Base-by-base conservation (phyloP, 306 rosid species). In the Ziziphus jujuba region DNA sequence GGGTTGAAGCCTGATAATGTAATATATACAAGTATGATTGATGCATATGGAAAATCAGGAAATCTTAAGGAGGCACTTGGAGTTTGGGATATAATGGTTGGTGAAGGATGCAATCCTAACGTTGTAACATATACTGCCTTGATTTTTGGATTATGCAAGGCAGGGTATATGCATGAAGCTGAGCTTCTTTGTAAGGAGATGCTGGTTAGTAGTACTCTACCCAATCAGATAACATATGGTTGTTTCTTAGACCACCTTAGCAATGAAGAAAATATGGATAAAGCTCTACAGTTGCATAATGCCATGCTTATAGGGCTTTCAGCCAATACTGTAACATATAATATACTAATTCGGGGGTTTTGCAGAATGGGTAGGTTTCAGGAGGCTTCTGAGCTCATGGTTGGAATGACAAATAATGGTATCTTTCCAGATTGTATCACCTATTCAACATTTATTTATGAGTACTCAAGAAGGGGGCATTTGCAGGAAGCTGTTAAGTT, bases 21-120 rank as follows among this genome's bases (percentile, higher is more conserved):
- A 51, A 77, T 92, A 56, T 92, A 92, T 74, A 92, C 97, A 20
- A 90, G 86, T 75, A 86, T 92, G 89, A 86, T 92, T 36, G 93
- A 92, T 36, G 75, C 88, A 19, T 90, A 79, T 66, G 76, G 88
- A 76, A 90, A 86, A 80, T 81, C 80, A 59, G 93, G 97, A 69
- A 78, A 75, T 24, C 82, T 86, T 47, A 67, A 75, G 43, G 79
- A 79, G 79, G 96, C 97, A 31, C 65, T 72, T 76, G 86, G 80
- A 44, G 62, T 87, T 70, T 86, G 85, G 96, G 87, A 86, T 75
- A 70, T 90, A 77, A 92, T 90, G 98, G 69, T 81, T 53, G 43
- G 82, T 17, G 93, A 90, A 82, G 85, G 87, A 54, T 86, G 88
- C 75, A 56, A 66, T 79, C 98, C 97, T 20, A 92, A 87, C 65